Evolutionary conservation across 2,329 filamentous ascomycete genomes (phyloP).

Genomic region (Plectosphaerella sp.): DNA sequence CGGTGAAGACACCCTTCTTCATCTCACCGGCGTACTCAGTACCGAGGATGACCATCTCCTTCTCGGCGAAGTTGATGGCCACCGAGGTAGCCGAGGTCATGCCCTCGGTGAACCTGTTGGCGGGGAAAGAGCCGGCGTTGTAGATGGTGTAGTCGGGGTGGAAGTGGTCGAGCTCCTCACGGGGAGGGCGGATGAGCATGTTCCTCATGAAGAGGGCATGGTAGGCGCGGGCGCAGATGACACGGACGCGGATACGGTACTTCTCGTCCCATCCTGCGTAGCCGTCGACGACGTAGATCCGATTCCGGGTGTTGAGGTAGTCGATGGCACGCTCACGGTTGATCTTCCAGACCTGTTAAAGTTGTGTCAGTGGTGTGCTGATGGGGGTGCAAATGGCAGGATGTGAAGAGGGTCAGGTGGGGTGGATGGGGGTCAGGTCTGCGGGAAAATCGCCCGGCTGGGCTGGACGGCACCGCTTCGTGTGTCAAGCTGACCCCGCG

Average conservation of each 20-base stretch:
- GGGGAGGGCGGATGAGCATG: constrained; percentile 95
- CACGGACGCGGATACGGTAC: constrained; percentile 94
- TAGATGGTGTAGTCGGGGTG: constrained; percentile 99
- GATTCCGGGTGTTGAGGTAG: constrained; percentile 97
- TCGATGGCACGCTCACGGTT: constrained; percentile 98
- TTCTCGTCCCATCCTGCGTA: constrained; percentile 98
- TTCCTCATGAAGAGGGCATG: constrained; percentile 99
- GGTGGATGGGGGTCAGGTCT: background rate
- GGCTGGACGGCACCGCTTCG: no score
- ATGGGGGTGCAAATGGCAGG: background rate
- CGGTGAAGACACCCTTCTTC: constrained; percentile 98
- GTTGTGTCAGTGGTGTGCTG: constrained; percentile 5
- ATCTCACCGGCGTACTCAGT: constrained; percentile 98
- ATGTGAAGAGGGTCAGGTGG: background rate
- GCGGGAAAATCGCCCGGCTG: background rate
- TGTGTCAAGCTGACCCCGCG: background rate
- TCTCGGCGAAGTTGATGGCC: constrained; percentile 97
- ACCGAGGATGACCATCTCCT: constrained; percentile 99
- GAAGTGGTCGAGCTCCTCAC: constrained; percentile 93
- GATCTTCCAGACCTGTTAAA: constrained; percentile 89
- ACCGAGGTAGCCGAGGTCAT: constrained; percentile 99
- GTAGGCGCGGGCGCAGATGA: constrained; percentile 98
- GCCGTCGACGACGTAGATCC: constrained; percentile 97
- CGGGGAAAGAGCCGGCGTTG: constrained; percentile 97
- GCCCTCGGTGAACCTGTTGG: constrained; percentile 94